Percentiles rank a stretch among this genome's conserved stretches.
Evolutionary conservation across 371 early-diverging fungal genomes (phyloP).

Genomic region (Batrachochytrium dendrobatidis): DNA sequence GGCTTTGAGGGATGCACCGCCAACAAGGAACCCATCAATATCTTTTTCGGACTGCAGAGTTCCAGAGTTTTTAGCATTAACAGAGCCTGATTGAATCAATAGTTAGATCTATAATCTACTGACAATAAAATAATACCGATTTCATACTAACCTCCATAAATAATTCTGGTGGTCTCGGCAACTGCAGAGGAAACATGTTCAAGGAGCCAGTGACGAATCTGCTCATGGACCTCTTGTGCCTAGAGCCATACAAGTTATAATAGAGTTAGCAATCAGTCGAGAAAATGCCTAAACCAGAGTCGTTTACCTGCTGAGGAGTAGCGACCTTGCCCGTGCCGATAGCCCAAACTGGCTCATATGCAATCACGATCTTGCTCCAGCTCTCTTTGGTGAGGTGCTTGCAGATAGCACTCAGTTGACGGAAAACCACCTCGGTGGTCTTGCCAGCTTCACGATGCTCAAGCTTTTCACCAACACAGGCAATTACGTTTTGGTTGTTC

Average conservation of each 20-base stretch:
- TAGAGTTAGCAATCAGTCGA: not conserved
- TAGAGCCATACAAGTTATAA: too few species aligned
- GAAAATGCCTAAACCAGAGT: not conserved
- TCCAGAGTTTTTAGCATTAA: constrained; percentile 80
- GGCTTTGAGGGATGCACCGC: constrained; percentile 88
- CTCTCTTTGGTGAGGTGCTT: constrained; percentile 41
- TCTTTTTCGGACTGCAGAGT: constrained; percentile 58
- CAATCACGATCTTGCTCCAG: constrained; percentile 93
- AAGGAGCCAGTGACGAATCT: constrained; percentile 82
- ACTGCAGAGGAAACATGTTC: constrained; percentile 74
- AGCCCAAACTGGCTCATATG: constrained; percentile 99
- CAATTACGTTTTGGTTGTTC: constrained; percentile 86
- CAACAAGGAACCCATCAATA: constrained; percentile 99
- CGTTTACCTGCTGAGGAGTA: constrained; percentile 72
- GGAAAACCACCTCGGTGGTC: constrained; percentile 81
- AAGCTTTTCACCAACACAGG: constrained; percentile 96
- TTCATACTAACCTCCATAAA: constrained; percentile 81
- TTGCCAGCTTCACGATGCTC: constrained; percentile 85
- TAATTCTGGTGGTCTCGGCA: constrained; percentile 83
- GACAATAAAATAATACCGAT: constrained; percentile 5
- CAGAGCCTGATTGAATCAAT: constrained; percentile 46
- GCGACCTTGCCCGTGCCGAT: constrained; percentile 98
- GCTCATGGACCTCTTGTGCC: constrained; percentile 94
- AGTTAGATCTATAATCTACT: not conserved
- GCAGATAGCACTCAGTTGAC: constrained; percentile 82